Percentiles rank a stretch among this genome's conserved stretches.
phyloP scores from a whole-genome alignment of 2,329 filamentous ascomycete species.

The Aspergillus ustus region DNA sequence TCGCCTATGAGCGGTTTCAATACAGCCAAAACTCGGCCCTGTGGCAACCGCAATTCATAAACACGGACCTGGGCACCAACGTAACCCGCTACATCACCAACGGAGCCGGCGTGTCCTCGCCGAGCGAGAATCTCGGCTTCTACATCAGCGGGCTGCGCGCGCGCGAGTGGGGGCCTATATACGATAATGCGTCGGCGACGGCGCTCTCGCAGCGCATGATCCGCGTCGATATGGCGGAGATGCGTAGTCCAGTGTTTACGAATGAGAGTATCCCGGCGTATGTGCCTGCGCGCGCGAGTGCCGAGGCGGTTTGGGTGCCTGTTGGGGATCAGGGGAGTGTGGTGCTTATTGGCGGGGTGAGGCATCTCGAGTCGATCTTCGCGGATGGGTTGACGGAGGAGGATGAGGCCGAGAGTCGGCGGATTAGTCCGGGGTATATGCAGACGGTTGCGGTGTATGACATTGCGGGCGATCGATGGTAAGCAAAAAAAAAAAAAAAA shows the following conservation, averaged over 20 bases:
- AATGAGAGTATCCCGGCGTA: conserved; percentile 59
- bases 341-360: conserved; percentile 45
- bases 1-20: conserved; percentile 57
- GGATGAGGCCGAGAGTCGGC: conserved; percentile 23
- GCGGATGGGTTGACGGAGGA: conserved; percentile 3
- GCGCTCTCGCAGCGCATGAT: conserved; percentile 62
- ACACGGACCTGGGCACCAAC: conserved; percentile 46
- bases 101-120: conserved; percentile 66
- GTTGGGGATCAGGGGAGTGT: conserved; percentile 43
- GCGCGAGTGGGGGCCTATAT: conserved; percentile 55
- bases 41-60: conserved; percentile 53
- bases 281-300: conserved; percentile 62
- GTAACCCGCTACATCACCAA: conserved; percentile 67
- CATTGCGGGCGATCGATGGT: conserved; percentile 35
- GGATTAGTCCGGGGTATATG: conserved; percentile 42
- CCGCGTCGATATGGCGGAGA: conserved; percentile 61
- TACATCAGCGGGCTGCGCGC: conserved; percentile 70
- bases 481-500: too few species aligned
- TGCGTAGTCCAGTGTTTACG: conserved; percentile 58
- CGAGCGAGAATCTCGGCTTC: conserved; percentile 72
- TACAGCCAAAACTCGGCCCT: conserved; percentile 53
- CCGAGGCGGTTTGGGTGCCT: conserved; percentile 68
- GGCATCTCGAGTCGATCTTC: conserved; percentile 30
- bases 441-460: conserved; percentile 44
- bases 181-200: conserved; percentile 37